These are phyloP conservation scores for Cucurbita argyrosperma DNA, from an alignment of 306 rosid genomes.

Conservation along the genomic window DNA sequence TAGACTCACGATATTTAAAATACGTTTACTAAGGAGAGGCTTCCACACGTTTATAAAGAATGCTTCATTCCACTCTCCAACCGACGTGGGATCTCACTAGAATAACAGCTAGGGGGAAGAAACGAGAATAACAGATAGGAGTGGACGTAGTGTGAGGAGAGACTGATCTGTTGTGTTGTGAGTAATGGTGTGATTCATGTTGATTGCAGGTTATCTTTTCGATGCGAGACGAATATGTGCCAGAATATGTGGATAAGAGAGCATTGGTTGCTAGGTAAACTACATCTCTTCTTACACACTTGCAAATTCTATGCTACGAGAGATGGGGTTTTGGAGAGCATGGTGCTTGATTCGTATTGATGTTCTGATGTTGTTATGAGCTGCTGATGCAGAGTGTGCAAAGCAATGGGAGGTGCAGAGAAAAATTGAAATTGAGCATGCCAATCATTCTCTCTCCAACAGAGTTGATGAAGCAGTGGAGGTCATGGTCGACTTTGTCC, in stretches of 20 bases:
- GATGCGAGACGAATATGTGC: slow-evolving; percentile 92
- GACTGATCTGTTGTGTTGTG: background rate
- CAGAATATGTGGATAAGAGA: slow-evolving; percentile 86
- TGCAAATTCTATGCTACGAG: background rate
- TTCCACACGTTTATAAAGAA: too few relatives aligned
- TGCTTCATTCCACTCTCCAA: too few relatives aligned
- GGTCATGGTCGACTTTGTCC: slow-evolving; percentile 68
- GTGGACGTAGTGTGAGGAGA: too few relatives aligned
- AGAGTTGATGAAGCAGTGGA: slow-evolving; percentile 70
- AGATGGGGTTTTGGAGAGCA: background rate
- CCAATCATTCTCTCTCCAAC: slow-evolving; percentile 92
- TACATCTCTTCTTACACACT: background rate
- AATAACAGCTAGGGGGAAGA: fast-evolving
- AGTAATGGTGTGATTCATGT: background rate
- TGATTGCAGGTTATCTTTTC: slow-evolving; percentile 69
- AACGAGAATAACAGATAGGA: too few relatives aligned
- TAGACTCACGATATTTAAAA: too few relatives aligned
- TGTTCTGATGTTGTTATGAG: background rate
- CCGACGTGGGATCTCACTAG: too few relatives aligned
- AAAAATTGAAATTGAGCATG: slow-evolving; percentile 80
- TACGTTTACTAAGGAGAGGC: too few relatives aligned
- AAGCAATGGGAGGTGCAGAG: slow-evolving; percentile 90
- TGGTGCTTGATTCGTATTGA: background rate
- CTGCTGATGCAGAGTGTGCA: slow-evolving; percentile 61
- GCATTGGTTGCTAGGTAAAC: slow-evolving; percentile 71